Evolutionary conservation across 1,139 yeast species (phyloP), one percentile per base, ranked within the genome.

Genomic region (Starmera stellimalicola): DNA sequence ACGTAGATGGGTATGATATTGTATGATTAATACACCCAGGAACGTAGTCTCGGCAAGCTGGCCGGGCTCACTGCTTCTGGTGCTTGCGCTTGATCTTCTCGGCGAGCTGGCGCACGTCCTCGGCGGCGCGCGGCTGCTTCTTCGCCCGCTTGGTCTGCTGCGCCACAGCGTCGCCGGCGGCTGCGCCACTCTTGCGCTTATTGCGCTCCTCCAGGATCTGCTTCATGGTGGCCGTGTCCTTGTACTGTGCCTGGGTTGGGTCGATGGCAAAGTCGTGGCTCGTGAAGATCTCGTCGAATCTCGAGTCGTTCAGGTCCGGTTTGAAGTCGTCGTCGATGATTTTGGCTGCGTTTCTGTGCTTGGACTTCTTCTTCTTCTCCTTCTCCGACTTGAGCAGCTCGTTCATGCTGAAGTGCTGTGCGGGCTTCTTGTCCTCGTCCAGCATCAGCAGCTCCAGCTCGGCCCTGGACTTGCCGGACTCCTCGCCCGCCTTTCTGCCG

Each of bases 221-320:
- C 52, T 79, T 78, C 95, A 88, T 87, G 17, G 93, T 85, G 26
- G 75, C 64, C 1, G 97, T 87, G 60, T 80, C 76, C 62, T 83
- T 87, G 65, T 74, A 91, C 52, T 84, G 95, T 15, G 94, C 81
- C 48, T 71, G 77, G 14, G 94, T 79, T 16, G 95, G 91, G 56
- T 83, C 94, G 49, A 91, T 85, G 8, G 96, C 95, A 59, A 77
- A 93, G 38, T 82, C 94, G 44, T 84, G 95, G 44, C 76, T 77
- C 47, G 87, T 94, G 52, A 83, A 88, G 44, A 91, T 69, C 48
- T 85, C 95, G 29, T 70, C 68, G 65, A 93, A 93, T 62, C 99
- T 81, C 18, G 82, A 79, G 65, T 93, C 99, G 35, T 65, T 62
- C 54, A 78, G 66, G 44, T 78, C 80, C 11, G 80, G 71, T 39